phyloP scores from a whole-genome alignment of 768 basidiomycete species.

The Fomitopsis pulvina region DNA sequence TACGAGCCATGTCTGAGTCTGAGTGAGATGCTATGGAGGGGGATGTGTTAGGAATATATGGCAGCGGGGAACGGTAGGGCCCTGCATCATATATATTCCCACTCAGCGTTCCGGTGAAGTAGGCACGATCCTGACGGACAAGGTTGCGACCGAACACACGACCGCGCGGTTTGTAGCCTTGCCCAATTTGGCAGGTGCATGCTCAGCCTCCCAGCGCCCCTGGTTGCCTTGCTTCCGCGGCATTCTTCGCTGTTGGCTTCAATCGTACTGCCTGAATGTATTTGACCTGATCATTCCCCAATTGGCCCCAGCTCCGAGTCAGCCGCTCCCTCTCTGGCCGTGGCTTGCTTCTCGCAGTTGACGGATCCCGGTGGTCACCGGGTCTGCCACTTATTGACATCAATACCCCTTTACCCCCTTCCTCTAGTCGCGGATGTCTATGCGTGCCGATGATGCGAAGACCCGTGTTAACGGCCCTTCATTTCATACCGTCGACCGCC shows the following conservation, averaged over 20 bases:
- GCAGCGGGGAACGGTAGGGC: background rate
- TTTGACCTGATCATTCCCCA: background rate
- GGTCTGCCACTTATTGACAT: too few species aligned
- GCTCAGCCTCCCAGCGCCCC: background rate
- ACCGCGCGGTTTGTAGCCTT: background rate
- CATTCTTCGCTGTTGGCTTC: background rate
- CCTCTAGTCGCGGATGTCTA: background rate
- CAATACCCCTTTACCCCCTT: too few species aligned
- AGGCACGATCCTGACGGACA: background rate
- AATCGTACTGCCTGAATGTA: background rate
- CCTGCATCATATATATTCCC: background rate
- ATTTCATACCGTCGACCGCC: too few species aligned
- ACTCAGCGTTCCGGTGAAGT: background rate
- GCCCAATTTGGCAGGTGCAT: background rate
- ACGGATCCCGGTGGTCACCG: background rate
- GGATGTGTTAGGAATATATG: background rate
- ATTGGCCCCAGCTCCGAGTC: background rate
- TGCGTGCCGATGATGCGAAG: background rate
- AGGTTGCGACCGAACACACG: background rate
- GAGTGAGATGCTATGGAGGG: background rate
- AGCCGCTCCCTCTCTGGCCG: background rate
- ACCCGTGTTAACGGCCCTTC: too few species aligned
- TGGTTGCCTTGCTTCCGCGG: background rate
- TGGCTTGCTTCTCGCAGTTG: background rate
- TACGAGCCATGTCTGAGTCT: slow-evolving; percentile 10